These are phyloP conservation scores for Rubia peregrina DNA, from an alignment of 305 asterid species.

Conservation along the genomic window DNA sequence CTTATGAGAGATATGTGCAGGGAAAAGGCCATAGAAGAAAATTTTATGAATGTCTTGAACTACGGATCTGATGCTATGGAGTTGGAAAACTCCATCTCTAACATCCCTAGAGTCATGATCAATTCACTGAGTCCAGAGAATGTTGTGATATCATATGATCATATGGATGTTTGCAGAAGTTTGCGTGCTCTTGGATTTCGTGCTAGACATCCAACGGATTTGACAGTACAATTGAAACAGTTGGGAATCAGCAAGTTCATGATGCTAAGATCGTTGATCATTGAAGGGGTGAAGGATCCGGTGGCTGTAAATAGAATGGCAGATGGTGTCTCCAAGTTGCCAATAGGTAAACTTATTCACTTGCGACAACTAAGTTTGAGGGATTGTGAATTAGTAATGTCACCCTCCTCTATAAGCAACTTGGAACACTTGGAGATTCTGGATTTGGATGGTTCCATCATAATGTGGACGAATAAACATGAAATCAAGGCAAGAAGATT, in stretches of 20 bases:
- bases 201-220: not conserved
- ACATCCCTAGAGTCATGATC: not conserved
- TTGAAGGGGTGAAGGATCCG: slow-evolving; percentile 1
- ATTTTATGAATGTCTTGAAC: not conserved
- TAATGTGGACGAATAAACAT: not conserved
- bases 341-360: too few species aligned
- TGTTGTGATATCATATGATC: not conserved
- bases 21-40: not conserved
- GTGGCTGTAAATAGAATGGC: too few species aligned
- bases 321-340: too few species aligned
- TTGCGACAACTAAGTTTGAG: too few species aligned
- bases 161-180: not conserved
- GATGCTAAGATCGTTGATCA: slow-evolving; percentile 8
- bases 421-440: too few species aligned
- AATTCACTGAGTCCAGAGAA: not conserved
- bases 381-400: too few species aligned
- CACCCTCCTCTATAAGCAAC: too few species aligned
- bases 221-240: not conserved
- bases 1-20: slow-evolving; percentile 4
- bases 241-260: not conserved
- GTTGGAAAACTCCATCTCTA: not conserved
- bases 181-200: slow-evolving; percentile 5
- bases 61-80: not conserved
- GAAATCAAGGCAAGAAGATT: not conserved
- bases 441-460: too few species aligned